Evolutionary conservation across 1,139 yeast species (phyloP).

Genomic region (Geotrichum reessii): DNA sequence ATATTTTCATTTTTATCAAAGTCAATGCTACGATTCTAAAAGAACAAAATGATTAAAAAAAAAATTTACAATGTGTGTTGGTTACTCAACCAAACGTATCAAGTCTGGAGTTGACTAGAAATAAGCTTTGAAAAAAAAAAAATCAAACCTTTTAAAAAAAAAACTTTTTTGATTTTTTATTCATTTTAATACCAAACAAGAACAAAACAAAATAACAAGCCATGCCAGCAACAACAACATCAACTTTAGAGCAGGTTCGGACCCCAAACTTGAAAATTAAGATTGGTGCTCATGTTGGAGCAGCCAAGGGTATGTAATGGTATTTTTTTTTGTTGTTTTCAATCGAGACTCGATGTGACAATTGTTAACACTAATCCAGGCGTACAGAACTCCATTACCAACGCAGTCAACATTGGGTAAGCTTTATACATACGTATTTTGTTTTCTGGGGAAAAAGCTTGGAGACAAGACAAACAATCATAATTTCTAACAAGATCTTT

Average conservation of each 20-base stretch:
- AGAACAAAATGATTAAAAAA: too few relatives aligned
- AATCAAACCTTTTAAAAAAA: too few relatives aligned
- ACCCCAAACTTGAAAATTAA: slow-evolving; percentile 22
- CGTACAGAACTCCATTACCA: slow-evolving; percentile 66
- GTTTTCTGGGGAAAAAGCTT: background rate
- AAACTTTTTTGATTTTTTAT: background rate
- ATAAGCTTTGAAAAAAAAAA: background rate
- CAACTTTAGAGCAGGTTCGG: slow-evolving; percentile 4
- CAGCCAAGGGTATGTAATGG: slow-evolving; percentile 31
- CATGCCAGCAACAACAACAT: background rate
- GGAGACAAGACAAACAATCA: too few relatives aligned
- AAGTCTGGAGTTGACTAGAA: too few relatives aligned
- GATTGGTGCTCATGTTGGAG: slow-evolving; percentile 37
- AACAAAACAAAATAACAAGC: background rate
- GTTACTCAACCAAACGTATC: too few relatives aligned
- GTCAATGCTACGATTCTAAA: too few relatives aligned
- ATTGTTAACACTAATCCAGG: slow-evolving; percentile 28
- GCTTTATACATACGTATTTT: slow-evolving; percentile 16
- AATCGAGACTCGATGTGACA: too few relatives aligned
- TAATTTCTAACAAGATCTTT: background rate
- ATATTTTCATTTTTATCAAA: too few relatives aligned
- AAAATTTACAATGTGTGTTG: too few relatives aligned
- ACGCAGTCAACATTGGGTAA: slow-evolving; percentile 71
- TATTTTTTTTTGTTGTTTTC: background rate
- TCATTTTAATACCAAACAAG: background rate